These are phyloP conservation scores for Chytridiales sp. DNA, from an alignment of 371 early-diverging fungal species.

Conservation along the genomic window DNA sequence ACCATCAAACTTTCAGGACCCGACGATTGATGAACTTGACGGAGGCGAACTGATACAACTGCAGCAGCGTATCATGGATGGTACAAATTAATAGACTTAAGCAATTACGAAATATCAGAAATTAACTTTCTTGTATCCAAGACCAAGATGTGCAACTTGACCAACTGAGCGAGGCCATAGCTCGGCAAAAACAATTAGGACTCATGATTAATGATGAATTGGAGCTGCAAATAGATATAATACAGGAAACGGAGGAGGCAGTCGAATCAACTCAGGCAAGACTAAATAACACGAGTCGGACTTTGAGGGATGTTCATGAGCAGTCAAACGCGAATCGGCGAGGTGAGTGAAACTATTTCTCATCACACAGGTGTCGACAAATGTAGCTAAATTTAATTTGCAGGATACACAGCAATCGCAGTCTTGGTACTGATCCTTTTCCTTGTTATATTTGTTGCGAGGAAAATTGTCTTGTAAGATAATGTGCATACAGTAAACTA, in stretches of 20 bases:
- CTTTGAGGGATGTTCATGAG: constrained; percentile 31
- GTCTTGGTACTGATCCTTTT: no score
- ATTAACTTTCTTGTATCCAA: constrained; percentile 21
- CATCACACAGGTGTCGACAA: no score
- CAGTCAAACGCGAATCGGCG: no score
- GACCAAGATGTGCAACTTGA: constrained; percentile 80
- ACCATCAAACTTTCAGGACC: no score
- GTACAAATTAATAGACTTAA: constrained; percentile 35
- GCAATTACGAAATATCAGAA: background rate
- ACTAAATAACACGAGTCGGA: constrained; percentile 57
- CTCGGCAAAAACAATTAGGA: constrained; percentile 75
- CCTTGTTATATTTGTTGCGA: no score
- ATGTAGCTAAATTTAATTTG: no score
- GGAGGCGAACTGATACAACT: constrained; percentile 67
- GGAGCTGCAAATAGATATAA: constrained; percentile 68
- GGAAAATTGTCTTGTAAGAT: no score
- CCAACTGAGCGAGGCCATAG: constrained; percentile 59
- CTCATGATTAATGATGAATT: constrained; percentile 74
- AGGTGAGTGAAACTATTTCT: no score
- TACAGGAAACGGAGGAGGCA: constrained; percentile 69
- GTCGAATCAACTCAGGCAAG: constrained; percentile 63
- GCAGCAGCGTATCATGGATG: constrained; percentile 73
- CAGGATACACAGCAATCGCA: no score
- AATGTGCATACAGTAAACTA: no score
- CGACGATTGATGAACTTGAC: constrained; percentile 53